Evolutionary conservation across 257 asterid species (phyloP).

Genomic region (Cinchona pubescens): DNA sequence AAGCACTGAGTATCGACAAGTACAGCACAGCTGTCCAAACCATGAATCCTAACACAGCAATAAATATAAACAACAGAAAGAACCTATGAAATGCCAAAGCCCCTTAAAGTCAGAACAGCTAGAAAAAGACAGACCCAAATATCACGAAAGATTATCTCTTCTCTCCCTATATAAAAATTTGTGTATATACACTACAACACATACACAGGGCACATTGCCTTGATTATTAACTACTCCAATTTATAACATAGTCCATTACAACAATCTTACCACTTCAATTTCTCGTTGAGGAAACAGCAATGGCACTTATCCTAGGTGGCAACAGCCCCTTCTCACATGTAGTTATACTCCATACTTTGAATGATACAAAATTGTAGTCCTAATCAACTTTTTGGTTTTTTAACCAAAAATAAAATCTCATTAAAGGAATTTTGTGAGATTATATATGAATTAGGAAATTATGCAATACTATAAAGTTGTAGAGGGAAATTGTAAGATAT

Average conservation of each 20-base stretch:
- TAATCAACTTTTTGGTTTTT: too few species aligned
- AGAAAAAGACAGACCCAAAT: not conserved
- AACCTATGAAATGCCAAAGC: not conserved
- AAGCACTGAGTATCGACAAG: too few species aligned
- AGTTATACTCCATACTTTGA: not conserved
- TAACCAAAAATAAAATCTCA: not conserved
- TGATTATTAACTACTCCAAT: not conserved
- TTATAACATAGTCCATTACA: too few species aligned
- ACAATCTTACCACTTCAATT: too few species aligned
- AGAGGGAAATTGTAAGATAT: not conserved
- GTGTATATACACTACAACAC: too few species aligned
- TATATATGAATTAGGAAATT: not conserved
- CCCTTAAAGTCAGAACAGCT: slow-evolving; percentile 3
- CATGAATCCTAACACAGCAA: not conserved
- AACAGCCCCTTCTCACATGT: not conserved
- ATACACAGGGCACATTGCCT: not conserved
- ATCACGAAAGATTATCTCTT: not conserved
- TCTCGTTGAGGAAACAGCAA: not conserved
- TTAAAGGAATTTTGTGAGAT: not conserved
- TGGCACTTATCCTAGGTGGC: not conserved
- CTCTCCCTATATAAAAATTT: not conserved
- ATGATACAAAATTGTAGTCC: not conserved
- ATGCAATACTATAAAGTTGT: not conserved
- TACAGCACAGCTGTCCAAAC: not conserved
- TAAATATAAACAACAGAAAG: not conserved